Evolutionary conservation across 2,329 filamentous ascomycete genomes (phyloP).

Genomic region (Eutypa lata): DNA sequence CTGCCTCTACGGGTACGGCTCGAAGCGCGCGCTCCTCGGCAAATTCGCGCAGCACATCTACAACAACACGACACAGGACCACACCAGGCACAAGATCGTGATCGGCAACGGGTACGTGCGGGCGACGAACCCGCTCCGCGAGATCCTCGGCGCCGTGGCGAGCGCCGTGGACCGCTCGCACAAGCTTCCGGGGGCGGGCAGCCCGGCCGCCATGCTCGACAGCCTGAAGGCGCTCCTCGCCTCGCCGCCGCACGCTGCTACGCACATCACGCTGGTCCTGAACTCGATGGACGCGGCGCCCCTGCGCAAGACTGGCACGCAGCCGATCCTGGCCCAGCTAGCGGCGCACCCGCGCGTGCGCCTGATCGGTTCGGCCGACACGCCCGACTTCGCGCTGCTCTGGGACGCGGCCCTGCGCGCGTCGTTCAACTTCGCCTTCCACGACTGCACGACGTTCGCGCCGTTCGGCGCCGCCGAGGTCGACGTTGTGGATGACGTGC

Average conservation of each 20-base stretch:
- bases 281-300: conserved; percentile 83
- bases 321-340: conserved; percentile 72
- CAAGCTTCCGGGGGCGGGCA: conserved; percentile 51
- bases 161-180: conserved; percentile 53
- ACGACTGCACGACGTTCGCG: conserved; percentile 89
- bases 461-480: conserved; percentile 66
- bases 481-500: conserved; percentile 86
- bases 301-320: conserved; percentile 67
- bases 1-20: conserved; percentile 90
- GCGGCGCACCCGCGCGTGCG: conserved; percentile 70
- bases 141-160: conserved; percentile 68
- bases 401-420: conserved; percentile 88
- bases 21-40: conserved; percentile 73
- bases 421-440: conserved; percentile 82
- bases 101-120: conserved; percentile 83
- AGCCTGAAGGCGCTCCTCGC: conserved; percentile 62
- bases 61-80: conserved; percentile 40
- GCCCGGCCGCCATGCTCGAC: conserved; percentile 67
- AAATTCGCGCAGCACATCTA: conserved; percentile 72
- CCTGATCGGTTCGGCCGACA: conserved; percentile 79
- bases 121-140: conserved; percentile 61
- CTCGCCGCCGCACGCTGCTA: conserved; percentile 34
- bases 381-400: conserved; percentile 79
- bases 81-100: conserved; percentile 60
- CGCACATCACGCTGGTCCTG: conserved; percentile 65